Base-by-base conservation (phyloP, 305 asterid genomes). In the Solanum hybrid region DNA sequence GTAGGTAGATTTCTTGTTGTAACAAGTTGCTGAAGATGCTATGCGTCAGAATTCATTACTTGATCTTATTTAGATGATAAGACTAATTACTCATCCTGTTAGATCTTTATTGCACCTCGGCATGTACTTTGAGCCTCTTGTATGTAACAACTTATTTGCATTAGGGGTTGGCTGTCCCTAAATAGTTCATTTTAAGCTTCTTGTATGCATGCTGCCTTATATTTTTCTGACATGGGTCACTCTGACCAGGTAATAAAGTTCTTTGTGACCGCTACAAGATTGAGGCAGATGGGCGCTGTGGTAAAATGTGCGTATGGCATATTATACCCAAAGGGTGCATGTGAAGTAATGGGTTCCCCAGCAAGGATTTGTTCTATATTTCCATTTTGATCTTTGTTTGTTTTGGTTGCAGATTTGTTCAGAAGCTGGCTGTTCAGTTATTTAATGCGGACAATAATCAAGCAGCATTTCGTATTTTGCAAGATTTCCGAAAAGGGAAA, bases 401-500 rank as follows among this genome's bases (percentile, higher is more conserved):
- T 61, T 45, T 20, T 39, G 86, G 79, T 78, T 91, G 94, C 98
- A 97, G 99, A 65, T 96, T 96, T 90, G 97, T 97, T 72, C 94
- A 95, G 94, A 95, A 95, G 94, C 93, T 97, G 37, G 98, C 98
- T 15, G 90, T 89, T 89, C 96, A 92, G 79, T 90, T 96, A 84
- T 97, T 97, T 95, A 96, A 97, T 38, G 99, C 98, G 78, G 98
- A 97, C 93, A 88, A 89, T 61, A 94, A 97, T 91, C 99, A 97
- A 93, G 98, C 98, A 73, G 96, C 98, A 34, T 97, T 94, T 22
- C 98, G 99, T 17, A 92, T 97, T 87, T 91, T 96, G 94, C 93
- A 98, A 3, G 99, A 97, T 93, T 97, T 95, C 90, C 95, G 99
- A 29, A 97, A 97, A 91, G 99, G 99, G 86, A 96, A 91, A 92